phyloP scores from a whole-genome alignment of 495 filamentous ascomycete species.

The Neurospora sp. region DNA sequence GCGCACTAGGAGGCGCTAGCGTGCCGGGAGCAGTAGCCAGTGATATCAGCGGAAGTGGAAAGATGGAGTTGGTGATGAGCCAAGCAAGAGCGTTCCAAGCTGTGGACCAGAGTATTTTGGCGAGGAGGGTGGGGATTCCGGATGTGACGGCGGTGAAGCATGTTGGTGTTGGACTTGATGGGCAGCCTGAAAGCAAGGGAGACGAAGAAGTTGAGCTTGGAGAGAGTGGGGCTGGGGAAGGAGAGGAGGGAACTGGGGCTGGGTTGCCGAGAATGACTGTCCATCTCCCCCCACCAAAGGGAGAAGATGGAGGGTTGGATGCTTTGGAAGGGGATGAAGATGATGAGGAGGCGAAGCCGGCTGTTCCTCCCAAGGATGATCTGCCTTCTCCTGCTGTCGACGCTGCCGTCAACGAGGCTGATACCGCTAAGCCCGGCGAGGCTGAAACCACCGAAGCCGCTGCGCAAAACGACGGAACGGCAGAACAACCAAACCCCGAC shows the following conservation, averaged over 20 bases:
- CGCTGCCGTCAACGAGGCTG: not conserved
- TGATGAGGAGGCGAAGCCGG: not conserved
- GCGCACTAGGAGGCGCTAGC: not conserved
- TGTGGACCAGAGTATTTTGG: constrained; percentile 43
- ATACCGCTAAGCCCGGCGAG: not conserved
- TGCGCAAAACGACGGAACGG: not conserved
- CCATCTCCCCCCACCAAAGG: constrained; percentile 18
- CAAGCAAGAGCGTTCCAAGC: constrained; percentile 42
- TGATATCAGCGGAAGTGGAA: not conserved
- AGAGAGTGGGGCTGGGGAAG: constrained; percentile 13
- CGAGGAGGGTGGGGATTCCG: constrained; percentile 34
- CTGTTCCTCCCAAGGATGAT: not conserved
- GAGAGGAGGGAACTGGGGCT: constrained; percentile 7
- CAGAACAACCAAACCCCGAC: not conserved
- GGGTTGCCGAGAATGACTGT: constrained; percentile 19
- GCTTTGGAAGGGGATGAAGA: constrained; percentile 2
- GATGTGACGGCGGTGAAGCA: not conserved
- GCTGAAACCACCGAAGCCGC: not conserved
- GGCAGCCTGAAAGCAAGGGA: constrained; percentile 1
- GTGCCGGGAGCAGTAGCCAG: constrained; percentile 13
- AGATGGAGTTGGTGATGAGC: constrained; percentile 16
- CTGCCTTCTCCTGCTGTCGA: not conserved
- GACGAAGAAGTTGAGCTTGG: constrained; percentile 12
- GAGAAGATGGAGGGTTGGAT: constrained; percentile 31
- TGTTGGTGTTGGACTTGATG: not conserved